A percentile compares a stretch with the other conserved stretches of the same genome.
Evolutionary conservation across 2,329 filamentous ascomycete genomes (phyloP).

Genomic region (Lasiodiplodia hormozganensis): DNA sequence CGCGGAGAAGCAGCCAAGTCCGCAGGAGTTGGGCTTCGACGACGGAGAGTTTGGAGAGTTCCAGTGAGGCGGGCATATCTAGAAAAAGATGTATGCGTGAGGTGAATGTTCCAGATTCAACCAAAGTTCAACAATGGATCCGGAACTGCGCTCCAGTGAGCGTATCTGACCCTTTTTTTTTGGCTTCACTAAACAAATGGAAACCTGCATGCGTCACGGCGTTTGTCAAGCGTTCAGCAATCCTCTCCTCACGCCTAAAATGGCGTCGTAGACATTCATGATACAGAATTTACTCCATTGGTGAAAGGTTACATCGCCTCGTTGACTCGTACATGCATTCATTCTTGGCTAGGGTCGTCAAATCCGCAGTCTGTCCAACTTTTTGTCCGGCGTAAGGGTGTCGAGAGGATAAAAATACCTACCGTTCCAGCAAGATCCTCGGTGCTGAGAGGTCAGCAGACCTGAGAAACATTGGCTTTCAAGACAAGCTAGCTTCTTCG

Average conservation of each 20-base stretch:
- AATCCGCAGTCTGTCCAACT: background rate
- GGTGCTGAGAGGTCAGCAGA: background rate
- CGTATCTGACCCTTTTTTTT: background rate
- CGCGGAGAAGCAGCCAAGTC: slow-evolving; percentile 38
- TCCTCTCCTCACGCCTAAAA: background rate
- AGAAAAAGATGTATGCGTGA: slow-evolving; percentile 13
- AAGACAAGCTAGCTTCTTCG: too few relatives aligned
- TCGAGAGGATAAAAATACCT: background rate
- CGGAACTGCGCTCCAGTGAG: background rate
- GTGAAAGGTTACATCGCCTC: slow-evolving; percentile 11
- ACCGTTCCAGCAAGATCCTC: background rate
- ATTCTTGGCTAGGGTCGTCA: background rate
- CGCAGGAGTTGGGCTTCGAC: slow-evolving; percentile 77
- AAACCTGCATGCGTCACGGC: slow-evolving; percentile 16
- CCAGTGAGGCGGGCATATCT: slow-evolving; percentile 48
- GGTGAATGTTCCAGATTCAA: background rate
- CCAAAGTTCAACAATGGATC: background rate
- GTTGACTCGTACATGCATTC: slow-evolving; percentile 13
- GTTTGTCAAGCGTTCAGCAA: slow-evolving; percentile 20
- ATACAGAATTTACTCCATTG: slow-evolving; percentile 14
- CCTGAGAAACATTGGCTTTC: background rate
- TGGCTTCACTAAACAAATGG: slow-evolving; percentile 4
- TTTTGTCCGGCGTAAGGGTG: background rate
- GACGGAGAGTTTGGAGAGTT: slow-evolving; percentile 91
- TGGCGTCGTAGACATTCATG: slow-evolving; percentile 5